Evolutionary conservation across 148 eudicot species (phyloP).

Genomic region (Rhododendron henanense): DNA sequence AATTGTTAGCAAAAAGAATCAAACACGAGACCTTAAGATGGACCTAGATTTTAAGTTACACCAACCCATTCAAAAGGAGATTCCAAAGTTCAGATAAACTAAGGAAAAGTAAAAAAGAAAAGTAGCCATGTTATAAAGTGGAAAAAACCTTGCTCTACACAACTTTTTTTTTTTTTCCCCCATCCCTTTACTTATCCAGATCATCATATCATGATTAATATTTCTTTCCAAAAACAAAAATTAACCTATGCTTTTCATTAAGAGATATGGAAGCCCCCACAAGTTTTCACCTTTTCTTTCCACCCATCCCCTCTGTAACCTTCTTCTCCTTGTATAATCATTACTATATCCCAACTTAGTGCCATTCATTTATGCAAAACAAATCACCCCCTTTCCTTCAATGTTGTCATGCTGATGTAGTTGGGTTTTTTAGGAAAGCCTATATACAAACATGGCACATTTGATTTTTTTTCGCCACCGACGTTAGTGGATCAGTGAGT

Average conservation of each 20-base stretch:
- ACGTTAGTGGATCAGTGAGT: not conserved
- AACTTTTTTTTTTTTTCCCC: not conserved
- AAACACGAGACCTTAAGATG: too few relatives aligned
- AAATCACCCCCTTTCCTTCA: not conserved
- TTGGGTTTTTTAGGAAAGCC: not conserved
- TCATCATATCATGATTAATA: not conserved
- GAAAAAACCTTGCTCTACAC: not conserved
- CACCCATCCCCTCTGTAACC: slow-evolving; percentile 4
- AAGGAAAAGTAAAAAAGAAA: not conserved
- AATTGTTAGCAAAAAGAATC: too few relatives aligned
- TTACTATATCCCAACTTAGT: not conserved
- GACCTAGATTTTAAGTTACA: not conserved
- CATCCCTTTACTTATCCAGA: slow-evolving; percentile 12
- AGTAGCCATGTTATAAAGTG: not conserved
- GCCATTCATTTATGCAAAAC: not conserved
- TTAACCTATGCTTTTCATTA: slow-evolving; percentile 7
- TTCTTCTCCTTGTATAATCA: not conserved
- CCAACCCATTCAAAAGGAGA: slow-evolving; percentile 22
- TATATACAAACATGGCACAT: not conserved
- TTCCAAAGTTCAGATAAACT: slow-evolving; percentile 11
- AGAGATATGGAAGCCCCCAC: slow-evolving; percentile 21
- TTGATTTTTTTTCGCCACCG: not conserved
- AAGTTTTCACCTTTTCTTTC: slow-evolving; percentile 24
- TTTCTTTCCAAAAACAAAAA: not conserved
- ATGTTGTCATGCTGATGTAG: slow-evolving; percentile 15